Percentiles rank a stretch among this genome's conserved stretches.
These are phyloP conservation scores for Evernia prunastri DNA, from an alignment of 495 filamentous ascomycete genomes.

Conservation along the genomic window DNA sequence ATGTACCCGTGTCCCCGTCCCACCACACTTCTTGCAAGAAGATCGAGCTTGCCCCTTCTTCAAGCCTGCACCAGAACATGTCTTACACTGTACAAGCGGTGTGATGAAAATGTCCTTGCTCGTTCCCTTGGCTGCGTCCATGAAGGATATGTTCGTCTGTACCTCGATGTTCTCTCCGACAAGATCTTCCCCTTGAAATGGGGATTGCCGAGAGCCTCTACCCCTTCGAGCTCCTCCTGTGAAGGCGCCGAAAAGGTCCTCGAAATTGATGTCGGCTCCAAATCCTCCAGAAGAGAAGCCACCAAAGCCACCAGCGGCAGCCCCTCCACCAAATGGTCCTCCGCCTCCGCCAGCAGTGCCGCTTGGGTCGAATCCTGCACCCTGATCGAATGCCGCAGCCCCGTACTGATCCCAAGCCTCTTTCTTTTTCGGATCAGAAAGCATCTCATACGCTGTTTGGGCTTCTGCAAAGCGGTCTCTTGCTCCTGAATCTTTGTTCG, in stretches of 20 bases:
- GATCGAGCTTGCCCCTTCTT: constrained; percentile 69
- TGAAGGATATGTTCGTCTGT: constrained; percentile 84
- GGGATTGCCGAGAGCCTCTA: constrained; percentile 44
- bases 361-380: constrained; percentile 58
- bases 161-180: constrained; percentile 93
- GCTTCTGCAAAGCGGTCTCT: constrained; percentile 93
- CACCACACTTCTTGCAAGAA: constrained; percentile 72
- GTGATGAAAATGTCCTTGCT: constrained; percentile 70
- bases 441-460: constrained; percentile 84
- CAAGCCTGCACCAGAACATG: constrained; percentile 75
- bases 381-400: constrained; percentile 78
- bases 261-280: constrained; percentile 79
- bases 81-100: constrained; percentile 69
- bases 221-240: constrained; percentile 57
- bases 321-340: constrained; percentile 48
- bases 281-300: constrained; percentile 52
- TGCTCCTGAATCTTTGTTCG: constrained; percentile 84
- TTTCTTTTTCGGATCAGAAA: constrained; percentile 86
- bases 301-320: constrained; percentile 46
- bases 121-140: constrained; percentile 89
- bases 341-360: constrained; percentile 54
- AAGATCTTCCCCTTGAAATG: constrained; percentile 69
- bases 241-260: constrained; percentile 90
- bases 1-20: constrained; percentile 80
- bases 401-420: constrained; percentile 88